phyloP scores from a whole-genome alignment of 805 yeast species.

The Kazachstania viticola region DNA sequence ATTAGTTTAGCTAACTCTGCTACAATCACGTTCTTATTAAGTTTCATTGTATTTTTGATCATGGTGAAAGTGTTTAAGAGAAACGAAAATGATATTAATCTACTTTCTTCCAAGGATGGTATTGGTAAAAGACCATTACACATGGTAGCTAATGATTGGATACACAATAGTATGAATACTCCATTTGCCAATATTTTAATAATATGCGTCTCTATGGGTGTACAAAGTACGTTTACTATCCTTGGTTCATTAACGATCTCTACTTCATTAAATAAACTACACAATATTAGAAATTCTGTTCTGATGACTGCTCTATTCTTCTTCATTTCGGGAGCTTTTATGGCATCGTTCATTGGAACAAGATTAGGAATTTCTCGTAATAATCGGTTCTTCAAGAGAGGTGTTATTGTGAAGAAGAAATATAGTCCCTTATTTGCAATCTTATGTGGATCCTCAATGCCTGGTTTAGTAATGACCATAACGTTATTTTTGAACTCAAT shows the following conservation, averaged over 20 bases:
- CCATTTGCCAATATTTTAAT: conserved; percentile 34
- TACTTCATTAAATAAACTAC: conserved; percentile 48
- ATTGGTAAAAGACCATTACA: conserved; percentile 18
- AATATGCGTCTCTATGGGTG: conserved; percentile 58
- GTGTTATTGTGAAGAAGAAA: conserved; percentile 1
- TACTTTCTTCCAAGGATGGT: conserved; percentile 9
- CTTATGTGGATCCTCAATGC: conserved; percentile 39
- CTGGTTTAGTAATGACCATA: conserved; percentile 35
- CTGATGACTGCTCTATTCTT: conserved; percentile 47
- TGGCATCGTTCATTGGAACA: conserved; percentile 65
- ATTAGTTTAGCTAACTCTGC: conserved; percentile 61
- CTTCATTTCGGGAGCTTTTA: conserved; percentile 58
- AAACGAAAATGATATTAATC: conserved; percentile 13
- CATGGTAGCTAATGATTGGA: conserved; percentile 43
- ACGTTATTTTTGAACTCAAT: conserved; percentile 51
- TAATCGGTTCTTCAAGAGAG: conserved; percentile 2
- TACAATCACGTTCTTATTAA: conserved; percentile 48
- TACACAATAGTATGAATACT: conserved; percentile 16
- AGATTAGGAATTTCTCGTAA: conserved; percentile 27
- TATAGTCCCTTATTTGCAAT: conserved; percentile 24
- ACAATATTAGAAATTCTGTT: conserved; percentile 57
- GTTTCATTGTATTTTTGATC: conserved; percentile 53
- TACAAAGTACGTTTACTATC: conserved; percentile 57
- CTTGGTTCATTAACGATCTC: conserved; percentile 49
- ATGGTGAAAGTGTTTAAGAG: conserved; percentile 28